A percentile compares a stretch with the other conserved stretches of the same genome.
phyloP scores from a whole-genome alignment of 257 asterid genomes.

The Dorcoceras hygrometricum region DNA sequence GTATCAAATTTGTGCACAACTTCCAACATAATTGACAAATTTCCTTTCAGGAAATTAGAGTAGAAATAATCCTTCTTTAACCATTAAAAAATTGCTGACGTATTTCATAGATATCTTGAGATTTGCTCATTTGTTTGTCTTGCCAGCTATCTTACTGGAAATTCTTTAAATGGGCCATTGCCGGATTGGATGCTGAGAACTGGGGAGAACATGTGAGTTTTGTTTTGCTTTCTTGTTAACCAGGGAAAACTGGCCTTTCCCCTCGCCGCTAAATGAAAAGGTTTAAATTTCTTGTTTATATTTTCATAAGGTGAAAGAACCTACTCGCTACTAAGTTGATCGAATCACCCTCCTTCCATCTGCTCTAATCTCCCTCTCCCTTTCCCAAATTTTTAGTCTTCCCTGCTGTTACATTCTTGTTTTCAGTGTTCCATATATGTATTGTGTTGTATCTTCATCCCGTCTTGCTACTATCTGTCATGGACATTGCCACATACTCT shows the following conservation, averaged over 20 bases:
- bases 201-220: conserved; percentile 41
- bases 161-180: conserved; percentile 43
- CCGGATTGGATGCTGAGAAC: conserved; percentile 52
- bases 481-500: background rate
- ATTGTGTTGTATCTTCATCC: background rate
- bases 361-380: background rate
- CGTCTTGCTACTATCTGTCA: too few relatives aligned
- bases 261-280: background rate
- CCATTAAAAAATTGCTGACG: background rate
- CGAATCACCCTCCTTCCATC: background rate
- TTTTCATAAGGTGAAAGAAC: too few relatives aligned
- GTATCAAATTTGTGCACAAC: background rate
- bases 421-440: too few relatives aligned
- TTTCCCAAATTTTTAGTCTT: background rate
- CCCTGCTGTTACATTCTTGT: background rate
- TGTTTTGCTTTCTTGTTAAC: background rate
- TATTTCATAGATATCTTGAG: background rate
- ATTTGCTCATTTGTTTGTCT: conserved; percentile 21
- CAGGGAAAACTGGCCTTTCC: background rate
- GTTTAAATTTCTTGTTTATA: background rate
- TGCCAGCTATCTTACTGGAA: conserved; percentile 59
- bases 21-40: background rate
- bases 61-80: conserved; percentile 5
- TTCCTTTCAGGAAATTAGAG: background rate
- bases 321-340: background rate